Evolutionary conservation across 2,329 filamentous ascomycete species (phyloP), one percentile per base, ranked within the genome.

Genomic region (Monilinia laxa): DNA sequence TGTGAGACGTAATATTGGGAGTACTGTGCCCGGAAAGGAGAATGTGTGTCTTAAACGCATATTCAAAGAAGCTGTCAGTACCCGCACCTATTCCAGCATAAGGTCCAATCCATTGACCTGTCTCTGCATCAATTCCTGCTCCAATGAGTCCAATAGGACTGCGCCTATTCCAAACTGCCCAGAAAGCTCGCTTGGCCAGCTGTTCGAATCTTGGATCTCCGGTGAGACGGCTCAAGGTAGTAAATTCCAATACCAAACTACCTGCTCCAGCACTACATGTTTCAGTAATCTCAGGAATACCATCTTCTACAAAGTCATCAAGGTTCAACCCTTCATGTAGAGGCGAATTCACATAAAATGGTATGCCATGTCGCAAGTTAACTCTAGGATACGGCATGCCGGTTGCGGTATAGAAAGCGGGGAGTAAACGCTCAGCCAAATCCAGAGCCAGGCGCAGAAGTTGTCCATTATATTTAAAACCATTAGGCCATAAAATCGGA

Each of bases 61-160:
- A 99, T 79, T 99, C 95, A 75, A 97, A 98, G 80, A 99, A 99
- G 79, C 93, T 97, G 80, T 99, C 95, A 74, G 97, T 92, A 51
- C 95, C 95, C 10, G 95, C 95, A 60, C 95, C 95, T 72, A 99
- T 96, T 40, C 95, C 94, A n/a, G 94, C 89, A 76, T 92, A 93
- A 2, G 91, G 85, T 11, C 90, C 90, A 45, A 95, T 89, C 95
- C 95, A 99, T 71, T 90, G 84, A 0, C 94, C 95, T 38, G 87
- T 90, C 76, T 98, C 94, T 1, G 93, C 92, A 79, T 97, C 94
- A 69, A 99, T 93, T 3, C 93, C 94, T 67, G 92, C 90, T 10
- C 94, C 95, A 70, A 99, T 89, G 31, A 99, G 82, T 4, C 92
- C 92, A 73, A 97, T 92, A 52, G 88, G 85, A 76, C 92, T 97